Evolutionary conservation across 306 rosid genomes (phyloP).

Genomic region (Psophocarpus tetragonolobus): DNA sequence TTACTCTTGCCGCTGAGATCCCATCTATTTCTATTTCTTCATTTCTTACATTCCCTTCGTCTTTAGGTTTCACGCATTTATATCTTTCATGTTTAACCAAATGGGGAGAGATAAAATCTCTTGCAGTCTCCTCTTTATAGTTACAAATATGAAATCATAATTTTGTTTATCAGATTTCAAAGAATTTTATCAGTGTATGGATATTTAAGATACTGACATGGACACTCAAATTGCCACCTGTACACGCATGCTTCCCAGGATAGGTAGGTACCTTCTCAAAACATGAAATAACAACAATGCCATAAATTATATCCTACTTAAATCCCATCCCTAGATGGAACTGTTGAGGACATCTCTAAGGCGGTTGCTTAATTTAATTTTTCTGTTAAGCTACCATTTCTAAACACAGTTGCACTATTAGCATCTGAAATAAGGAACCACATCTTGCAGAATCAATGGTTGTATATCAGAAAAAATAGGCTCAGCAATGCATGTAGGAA

Average conservation of each 20-base stretch:
- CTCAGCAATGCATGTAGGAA: not conserved
- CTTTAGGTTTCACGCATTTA: too few species aligned
- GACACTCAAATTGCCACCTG: not conserved
- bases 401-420: not conserved
- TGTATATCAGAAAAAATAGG: not conserved
- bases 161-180: not conserved
- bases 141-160: not conserved
- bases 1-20: constrained; percentile 67
- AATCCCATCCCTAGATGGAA: not conserved
- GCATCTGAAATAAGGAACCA: not conserved
- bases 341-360: too few species aligned
- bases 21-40: too few species aligned
- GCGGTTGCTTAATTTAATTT: not conserved
- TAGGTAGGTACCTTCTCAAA: not conserved
- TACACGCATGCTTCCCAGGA: not conserved
- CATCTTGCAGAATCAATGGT: not conserved
- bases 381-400: not conserved
- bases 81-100: too few species aligned
- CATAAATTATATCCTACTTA: too few species aligned
- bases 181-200: not conserved
- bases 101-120: too few species aligned
- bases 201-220: not conserved
- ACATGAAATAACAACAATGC: not conserved
- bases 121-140: not conserved
- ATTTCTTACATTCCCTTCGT: too few species aligned